Base-by-base conservation (phyloP, 208 protist genomes). In the Acanthamoeba triangularis region DNA sequence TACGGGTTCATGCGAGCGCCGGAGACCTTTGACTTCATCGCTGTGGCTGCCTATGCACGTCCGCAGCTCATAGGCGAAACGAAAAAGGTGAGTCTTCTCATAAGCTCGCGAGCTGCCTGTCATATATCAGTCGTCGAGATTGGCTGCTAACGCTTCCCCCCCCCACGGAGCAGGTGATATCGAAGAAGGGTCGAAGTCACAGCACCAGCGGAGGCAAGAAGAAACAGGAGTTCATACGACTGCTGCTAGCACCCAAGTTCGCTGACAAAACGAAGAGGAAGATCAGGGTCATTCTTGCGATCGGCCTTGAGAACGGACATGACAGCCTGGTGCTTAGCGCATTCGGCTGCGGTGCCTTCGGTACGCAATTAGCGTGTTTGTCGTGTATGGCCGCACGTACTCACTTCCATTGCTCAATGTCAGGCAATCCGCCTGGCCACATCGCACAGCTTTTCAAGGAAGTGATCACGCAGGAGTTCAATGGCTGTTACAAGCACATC, bases 341-440 rank as follows among this genome's bases (percentile, higher is more conserved):
- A 54, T 93, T 93, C 47, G 87, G 87, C n/a, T 93, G 87, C 76
- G 87, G 87, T 13, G 87, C 87, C 47, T 93, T 59, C 35, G 4
- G 87, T 54, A 44, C 41, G 41, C 41, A 44, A 44, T 44, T 44
- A 4, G 1, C 41, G 41, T 44, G 41, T 44, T 1, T 44, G 41
- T 4, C 4, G 41, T 44, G 41, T 1, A 4, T 6, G 4, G 41
- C 4, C 4, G n/a, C 41, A 44, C 41, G 41, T 4, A 44, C 41
- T 44, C 41, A 44, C 41, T 1, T 44, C 41, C 41, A 44, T 6
- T 44, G 1, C 41, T 44, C 4, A 44, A 44, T 44, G 41, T 1
- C 41, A 44, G 41, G 41, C 41, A 93, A 93, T 49, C 87, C 87
- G 28, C 61, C 87, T 16, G 61, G 25, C 35, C 87, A 93, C 87